Evolutionary conservation across 2,329 filamentous ascomycete genomes (phyloP).

Genomic region (Gnomoniopsis sp.): DNA sequence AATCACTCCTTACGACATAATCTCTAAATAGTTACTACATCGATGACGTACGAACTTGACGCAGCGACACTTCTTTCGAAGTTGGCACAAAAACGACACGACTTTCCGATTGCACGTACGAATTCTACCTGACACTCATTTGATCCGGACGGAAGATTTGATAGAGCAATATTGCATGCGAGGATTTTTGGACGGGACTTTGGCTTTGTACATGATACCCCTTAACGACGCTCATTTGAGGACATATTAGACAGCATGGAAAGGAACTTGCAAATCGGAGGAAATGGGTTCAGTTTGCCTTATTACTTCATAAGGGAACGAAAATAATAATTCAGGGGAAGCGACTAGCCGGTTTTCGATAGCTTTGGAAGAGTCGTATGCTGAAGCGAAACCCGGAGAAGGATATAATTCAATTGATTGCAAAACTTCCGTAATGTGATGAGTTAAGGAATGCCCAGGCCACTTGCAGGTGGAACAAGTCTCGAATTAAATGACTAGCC

Average conservation of each 20-base stretch:
- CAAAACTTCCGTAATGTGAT: too few species aligned
- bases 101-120: not conserved
- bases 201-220: constrained; percentile 10
- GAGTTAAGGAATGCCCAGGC: too few species aligned
- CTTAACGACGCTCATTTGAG: constrained; percentile 13
- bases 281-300: not conserved
- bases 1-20: constrained; percentile 11
- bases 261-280: not conserved
- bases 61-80: not conserved
- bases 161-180: constrained; percentile 1
- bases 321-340: too few species aligned
- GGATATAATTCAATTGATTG: too few species aligned
- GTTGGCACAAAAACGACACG: not conserved
- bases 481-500: too few species aligned
- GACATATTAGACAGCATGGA: not conserved
- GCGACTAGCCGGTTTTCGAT: too few species aligned
- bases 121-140: constrained; percentile 12
- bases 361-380: too few species aligned
- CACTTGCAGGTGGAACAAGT: too few species aligned
- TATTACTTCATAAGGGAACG: not conserved
- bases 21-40: constrained; percentile 1
- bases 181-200: not conserved
- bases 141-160: not conserved
- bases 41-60: not conserved
- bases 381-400: too few species aligned